phyloP scores from a whole-genome alignment of 805 yeast species.

The Myxozyma melibiosi region DNA sequence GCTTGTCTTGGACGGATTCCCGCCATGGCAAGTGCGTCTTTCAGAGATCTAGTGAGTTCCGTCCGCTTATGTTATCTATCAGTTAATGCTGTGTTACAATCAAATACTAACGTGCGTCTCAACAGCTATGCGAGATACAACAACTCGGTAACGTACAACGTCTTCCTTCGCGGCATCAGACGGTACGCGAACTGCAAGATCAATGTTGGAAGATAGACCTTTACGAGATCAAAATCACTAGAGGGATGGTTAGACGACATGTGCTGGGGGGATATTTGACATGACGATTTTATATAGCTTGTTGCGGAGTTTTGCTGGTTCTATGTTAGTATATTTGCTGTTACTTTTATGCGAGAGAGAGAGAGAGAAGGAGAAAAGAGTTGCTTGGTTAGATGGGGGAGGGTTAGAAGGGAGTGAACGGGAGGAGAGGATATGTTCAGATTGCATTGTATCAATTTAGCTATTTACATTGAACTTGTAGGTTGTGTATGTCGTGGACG shows the following conservation, averaged over 20 bases:
- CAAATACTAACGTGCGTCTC: background rate
- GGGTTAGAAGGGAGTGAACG: too few species aligned
- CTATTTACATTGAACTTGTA: too few species aligned
- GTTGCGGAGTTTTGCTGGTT: too few species aligned
- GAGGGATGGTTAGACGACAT: background rate
- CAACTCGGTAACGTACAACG: slow-evolving; percentile 29
- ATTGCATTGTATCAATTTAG: too few species aligned
- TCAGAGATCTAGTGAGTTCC: slow-evolving; percentile 63
- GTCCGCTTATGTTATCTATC: background rate
- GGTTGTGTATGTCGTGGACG: too few species aligned
- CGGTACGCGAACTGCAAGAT: slow-evolving; percentile 75
- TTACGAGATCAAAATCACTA: background rate
- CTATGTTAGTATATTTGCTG: too few species aligned
- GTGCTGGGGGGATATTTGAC: too few species aligned
- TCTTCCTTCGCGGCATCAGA: slow-evolving; percentile 58
- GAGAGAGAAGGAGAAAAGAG: too few species aligned
- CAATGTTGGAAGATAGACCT: slow-evolving; percentile 74
- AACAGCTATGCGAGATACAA: slow-evolving; percentile 31
- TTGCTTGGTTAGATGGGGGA: too few species aligned
- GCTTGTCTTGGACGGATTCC: slow-evolving; percentile 88
- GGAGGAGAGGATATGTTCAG: too few species aligned
- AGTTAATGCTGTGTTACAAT: background rate
- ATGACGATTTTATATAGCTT: too few species aligned
- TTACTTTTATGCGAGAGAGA: too few species aligned
- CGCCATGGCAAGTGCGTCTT: slow-evolving; percentile 96